Conservation (phyloP, 495 filamentous ascomycete genomes). For the Evansstolkia leycettana region DNA sequence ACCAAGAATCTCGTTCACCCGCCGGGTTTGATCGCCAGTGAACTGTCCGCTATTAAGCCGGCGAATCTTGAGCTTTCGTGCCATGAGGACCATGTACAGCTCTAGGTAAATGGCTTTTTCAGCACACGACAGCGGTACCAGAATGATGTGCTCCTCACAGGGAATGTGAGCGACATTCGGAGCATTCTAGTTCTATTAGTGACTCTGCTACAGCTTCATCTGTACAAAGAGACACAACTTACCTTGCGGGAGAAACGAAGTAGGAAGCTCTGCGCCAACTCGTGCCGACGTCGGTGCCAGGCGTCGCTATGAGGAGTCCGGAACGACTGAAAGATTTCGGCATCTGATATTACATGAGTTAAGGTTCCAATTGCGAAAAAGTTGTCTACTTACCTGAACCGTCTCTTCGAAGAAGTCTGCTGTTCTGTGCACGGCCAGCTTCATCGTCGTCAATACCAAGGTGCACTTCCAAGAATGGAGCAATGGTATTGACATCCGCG, state of each 20-base stretch:
- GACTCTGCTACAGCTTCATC: not conserved
- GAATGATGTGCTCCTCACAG: slow-evolving; percentile 20
- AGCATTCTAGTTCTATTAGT: slow-evolving; percentile 21
- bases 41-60: slow-evolving; percentile 17
- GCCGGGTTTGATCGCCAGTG: slow-evolving; percentile 23
- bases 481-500: slow-evolving; percentile 46
- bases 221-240: not conserved
- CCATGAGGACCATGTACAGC: slow-evolving; percentile 30
- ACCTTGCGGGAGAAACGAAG: slow-evolving; percentile 38
- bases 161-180: slow-evolving; percentile 34
- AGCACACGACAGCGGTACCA: slow-evolving; percentile 22
- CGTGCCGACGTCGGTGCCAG: slow-evolving; percentile 39
- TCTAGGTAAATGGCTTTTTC: slow-evolving; percentile 36
- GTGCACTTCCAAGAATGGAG: slow-evolving; percentile 40
- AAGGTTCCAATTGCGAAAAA: not conserved
- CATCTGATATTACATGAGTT: slow-evolving; percentile 11
- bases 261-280: slow-evolving; percentile 40
- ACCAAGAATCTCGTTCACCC: slow-evolving; percentile 30
- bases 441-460: slow-evolving; percentile 40
- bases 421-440: slow-evolving; percentile 19
- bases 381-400: slow-evolving; percentile 18
- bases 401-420: slow-evolving; percentile 14
- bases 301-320: slow-evolving; percentile 27
- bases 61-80: slow-evolving; percentile 28
- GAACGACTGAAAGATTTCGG: slow-evolving; percentile 36